Evolutionary conservation across 2,329 filamentous ascomycete species (phyloP).

Genomic region (Paecilomyces dactylethromorphus): DNA sequence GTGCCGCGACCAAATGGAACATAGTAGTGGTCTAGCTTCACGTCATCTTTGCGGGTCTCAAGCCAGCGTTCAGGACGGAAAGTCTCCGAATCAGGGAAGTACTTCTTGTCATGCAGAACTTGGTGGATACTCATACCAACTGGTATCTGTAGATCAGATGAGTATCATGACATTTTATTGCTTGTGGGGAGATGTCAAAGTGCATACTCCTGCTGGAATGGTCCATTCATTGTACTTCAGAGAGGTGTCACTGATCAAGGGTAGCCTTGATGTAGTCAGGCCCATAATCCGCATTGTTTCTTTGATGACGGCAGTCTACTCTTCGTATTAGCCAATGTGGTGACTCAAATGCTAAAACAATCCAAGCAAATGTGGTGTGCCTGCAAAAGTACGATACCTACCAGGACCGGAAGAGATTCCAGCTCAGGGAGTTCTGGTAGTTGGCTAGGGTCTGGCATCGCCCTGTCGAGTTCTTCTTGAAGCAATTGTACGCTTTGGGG

Average conservation of each 20-base stretch:
- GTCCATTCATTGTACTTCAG: constrained; percentile 15
- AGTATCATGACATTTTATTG: background rate
- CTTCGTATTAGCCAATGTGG: background rate
- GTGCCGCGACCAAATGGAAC: constrained; percentile 16
- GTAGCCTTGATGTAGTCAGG: background rate
- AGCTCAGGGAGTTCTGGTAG: background rate
- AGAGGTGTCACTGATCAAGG: constrained; percentile 1
- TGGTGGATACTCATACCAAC: constrained; percentile 3
- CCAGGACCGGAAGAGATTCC: background rate
- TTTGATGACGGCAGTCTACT: background rate
- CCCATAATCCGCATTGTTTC: background rate
- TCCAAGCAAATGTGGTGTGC: background rate
- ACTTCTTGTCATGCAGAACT: constrained; percentile 17
- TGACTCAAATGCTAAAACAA: background rate
- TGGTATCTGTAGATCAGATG: background rate
- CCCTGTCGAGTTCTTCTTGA: background rate
- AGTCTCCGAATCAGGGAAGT: constrained; percentile 17
- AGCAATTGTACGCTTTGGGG: background rate
- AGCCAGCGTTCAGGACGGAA: constrained; percentile 22
- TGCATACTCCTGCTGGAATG: constrained; percentile 10
- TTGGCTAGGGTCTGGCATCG: background rate
- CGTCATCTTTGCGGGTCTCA: background rate
- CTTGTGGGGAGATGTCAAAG: background rate
- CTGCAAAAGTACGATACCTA: background rate
- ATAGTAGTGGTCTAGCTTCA: constrained; percentile 8